Evolutionary conservation across 2,329 filamentous ascomycete species (phyloP).

Genomic region (Trichoderma koningii): DNA sequence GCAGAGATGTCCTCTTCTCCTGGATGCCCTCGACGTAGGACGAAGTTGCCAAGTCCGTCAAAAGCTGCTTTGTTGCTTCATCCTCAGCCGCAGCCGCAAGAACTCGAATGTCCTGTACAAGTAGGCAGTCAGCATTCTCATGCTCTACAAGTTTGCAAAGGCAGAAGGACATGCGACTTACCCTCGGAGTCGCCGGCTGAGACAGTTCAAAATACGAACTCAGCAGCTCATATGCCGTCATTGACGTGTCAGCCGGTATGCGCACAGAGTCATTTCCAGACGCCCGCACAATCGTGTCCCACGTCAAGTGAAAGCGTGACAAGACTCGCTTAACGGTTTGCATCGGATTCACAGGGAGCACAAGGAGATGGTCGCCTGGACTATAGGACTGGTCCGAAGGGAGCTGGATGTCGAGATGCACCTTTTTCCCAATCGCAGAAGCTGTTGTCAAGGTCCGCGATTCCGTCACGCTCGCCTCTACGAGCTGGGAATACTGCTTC

Average conservation of each 20-base stretch:
- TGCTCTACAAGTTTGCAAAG: background rate
- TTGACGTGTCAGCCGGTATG: constrained; percentile 54
- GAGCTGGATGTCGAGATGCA: constrained; percentile 62
- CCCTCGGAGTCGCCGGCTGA: constrained; percentile 66
- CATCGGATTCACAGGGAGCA: constrained; percentile 66
- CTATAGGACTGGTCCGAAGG: constrained; percentile 63
- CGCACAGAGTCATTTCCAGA: constrained; percentile 47
- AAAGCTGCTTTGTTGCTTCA: constrained; percentile 36
- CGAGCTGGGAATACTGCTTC: constrained; percentile 60
- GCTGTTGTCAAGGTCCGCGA: constrained; percentile 52
- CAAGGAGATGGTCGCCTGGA: constrained; percentile 70
- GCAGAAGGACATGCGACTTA: constrained; percentile 37
- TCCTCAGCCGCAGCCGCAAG: constrained; percentile 37
- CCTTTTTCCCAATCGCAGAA: constrained; percentile 51
- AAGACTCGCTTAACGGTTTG: constrained; percentile 62
- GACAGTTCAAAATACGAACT: constrained; percentile 69
- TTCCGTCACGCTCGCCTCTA: constrained; percentile 59
- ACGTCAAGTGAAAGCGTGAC: constrained; percentile 61
- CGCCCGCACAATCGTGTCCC: constrained; percentile 60
- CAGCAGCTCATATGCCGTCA: constrained; percentile 62
- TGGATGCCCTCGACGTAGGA: constrained; percentile 45
- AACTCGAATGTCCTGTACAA: constrained; percentile 38
- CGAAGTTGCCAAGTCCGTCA: constrained; percentile 44
- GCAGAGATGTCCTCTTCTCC: constrained; percentile 54
- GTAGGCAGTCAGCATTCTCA: constrained; percentile 17